Percentiles rank a stretch among this genome's conserved stretches.
Conservation (phyloP, 2,329 filamentous ascomycete species). For the Lachnellula hyalina region DNA sequence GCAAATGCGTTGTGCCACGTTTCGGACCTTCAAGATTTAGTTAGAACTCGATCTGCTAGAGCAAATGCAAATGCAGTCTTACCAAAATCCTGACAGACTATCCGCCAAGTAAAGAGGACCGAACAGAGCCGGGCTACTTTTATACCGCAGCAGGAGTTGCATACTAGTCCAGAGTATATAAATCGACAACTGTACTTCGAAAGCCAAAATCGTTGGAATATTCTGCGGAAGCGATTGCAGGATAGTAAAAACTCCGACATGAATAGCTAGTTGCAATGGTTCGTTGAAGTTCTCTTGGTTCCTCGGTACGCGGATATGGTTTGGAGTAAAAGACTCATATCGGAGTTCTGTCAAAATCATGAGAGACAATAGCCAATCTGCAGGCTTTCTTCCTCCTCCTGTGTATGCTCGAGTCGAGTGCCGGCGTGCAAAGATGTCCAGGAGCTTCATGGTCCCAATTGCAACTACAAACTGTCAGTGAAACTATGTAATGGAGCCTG, state of each 20-base stretch:
- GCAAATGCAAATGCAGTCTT: conserved; percentile 1
- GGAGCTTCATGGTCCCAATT: conserved; percentile 36
- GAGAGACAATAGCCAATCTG: conserved; percentile 29
- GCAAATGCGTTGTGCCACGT: conserved; percentile 40
- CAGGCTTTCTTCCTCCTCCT: conserved; percentile 22
- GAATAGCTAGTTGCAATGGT: conserved; percentile 32
- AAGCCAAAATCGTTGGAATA: conserved; percentile 32
- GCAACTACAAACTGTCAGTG: conserved; percentile 27
- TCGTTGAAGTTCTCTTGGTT: conserved; percentile 34
- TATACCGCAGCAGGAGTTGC: conserved; percentile 35
- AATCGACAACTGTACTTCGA: conserved; percentile 35
- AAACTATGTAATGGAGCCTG: not conserved
- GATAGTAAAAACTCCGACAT: conserved; percentile 30
- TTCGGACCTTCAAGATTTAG: conserved; percentile 28
- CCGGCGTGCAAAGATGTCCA: conserved; percentile 36
- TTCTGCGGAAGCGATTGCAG: conserved; percentile 35
- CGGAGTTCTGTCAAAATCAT: conserved; percentile 36
- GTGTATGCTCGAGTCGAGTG: conserved; percentile 32
- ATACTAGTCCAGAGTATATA: conserved; percentile 38
- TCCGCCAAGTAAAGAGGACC: conserved; percentile 36
- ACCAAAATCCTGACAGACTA: conserved; percentile 36
- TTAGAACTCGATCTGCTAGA: not conserved
- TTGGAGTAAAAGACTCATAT: conserved; percentile 40
- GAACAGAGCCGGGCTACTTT: conserved; percentile 35
- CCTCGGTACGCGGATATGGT: conserved; percentile 31